phyloP scores from a whole-genome alignment of 306 rosid species.

The Trifolium subterraneum region DNA sequence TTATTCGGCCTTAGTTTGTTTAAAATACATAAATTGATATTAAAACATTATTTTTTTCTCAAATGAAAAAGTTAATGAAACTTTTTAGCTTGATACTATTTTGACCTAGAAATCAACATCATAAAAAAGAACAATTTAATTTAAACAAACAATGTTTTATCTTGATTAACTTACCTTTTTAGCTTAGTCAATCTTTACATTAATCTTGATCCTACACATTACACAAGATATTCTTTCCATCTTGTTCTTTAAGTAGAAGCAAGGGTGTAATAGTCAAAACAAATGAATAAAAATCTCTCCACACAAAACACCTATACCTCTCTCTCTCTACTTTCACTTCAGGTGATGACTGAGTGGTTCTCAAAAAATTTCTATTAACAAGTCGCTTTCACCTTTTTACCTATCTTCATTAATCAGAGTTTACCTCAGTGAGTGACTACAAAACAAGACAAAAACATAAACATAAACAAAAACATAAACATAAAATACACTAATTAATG shows the following conservation, averaged over 20 bases:
- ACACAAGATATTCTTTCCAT: neutral
- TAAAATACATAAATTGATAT: neutral
- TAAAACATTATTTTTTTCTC: neutral
- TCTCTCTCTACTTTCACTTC: neutral
- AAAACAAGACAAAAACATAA: neutral
- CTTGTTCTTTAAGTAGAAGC: neutral
- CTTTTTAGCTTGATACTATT: neutral
- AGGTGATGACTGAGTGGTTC: slow-evolving; percentile 37
- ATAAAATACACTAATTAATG: slow-evolving; percentile 30
- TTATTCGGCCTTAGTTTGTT: no score
- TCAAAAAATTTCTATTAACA: slow-evolving; percentile 14
- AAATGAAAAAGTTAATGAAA: neutral
- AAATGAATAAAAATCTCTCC: slow-evolving; percentile 3
- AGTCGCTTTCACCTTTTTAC: slow-evolving; percentile 55
- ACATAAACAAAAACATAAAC: slow-evolving; percentile 1
- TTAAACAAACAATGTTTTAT: neutral
- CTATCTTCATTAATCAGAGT: slow-evolving; percentile 33
- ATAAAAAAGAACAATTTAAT: neutral
- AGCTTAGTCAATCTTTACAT: slow-evolving; percentile 12
- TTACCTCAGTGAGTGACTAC: slow-evolving; percentile 28
- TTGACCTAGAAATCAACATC: neutral
- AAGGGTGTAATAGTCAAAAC: slow-evolving; percentile 37
- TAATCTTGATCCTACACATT: slow-evolving; percentile 9
- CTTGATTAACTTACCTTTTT: neutral
- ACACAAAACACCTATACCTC: neutral